Evolutionary conservation across 2,329 filamentous ascomycete species (phyloP).

Genomic region (Colletotrichum liriopes): DNA sequence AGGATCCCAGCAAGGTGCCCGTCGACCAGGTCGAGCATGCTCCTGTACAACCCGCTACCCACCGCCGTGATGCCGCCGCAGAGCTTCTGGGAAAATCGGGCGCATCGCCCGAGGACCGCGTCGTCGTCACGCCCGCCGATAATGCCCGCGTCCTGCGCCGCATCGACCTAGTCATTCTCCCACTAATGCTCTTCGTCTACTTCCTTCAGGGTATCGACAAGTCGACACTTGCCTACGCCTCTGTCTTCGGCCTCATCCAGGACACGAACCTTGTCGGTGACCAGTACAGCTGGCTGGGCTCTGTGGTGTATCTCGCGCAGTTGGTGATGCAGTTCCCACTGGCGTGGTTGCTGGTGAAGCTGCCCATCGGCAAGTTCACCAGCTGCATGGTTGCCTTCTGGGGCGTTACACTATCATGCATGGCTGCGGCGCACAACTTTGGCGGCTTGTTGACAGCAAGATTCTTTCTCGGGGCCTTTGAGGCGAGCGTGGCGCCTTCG

Average conservation of each 20-base stretch:
- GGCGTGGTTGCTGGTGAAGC: constrained; percentile 66
- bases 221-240: constrained; percentile 63
- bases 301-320: constrained; percentile 73
- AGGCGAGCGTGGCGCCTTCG: constrained; percentile 64
- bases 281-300: constrained; percentile 74
- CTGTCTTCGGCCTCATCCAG: constrained; percentile 74
- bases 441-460: constrained; percentile 61
- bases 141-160: constrained; percentile 54
- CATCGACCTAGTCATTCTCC: constrained; percentile 59
- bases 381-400: constrained; percentile 67
- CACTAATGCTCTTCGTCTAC: constrained; percentile 71
- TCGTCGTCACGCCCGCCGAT: constrained; percentile 53
- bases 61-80: constrained; percentile 59
- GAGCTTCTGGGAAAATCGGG: constrained; percentile 59
- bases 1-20: constrained; percentile 29
- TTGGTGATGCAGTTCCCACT: constrained; percentile 71
- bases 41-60: constrained; percentile 7
- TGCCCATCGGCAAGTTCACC: constrained; percentile 70
- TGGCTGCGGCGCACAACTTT: constrained; percentile 66
- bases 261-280: constrained; percentile 70
- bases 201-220: constrained; percentile 67
- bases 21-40: constrained; percentile 38
- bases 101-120: constrained; percentile 46
- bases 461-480: constrained; percentile 63
- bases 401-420: constrained; percentile 66